Evolutionary conservation across 495 filamentous ascomycete genomes (phyloP), one percentile per base, ranked within the genome.

Genomic region (Talaromyces proteolyticus): DNA sequence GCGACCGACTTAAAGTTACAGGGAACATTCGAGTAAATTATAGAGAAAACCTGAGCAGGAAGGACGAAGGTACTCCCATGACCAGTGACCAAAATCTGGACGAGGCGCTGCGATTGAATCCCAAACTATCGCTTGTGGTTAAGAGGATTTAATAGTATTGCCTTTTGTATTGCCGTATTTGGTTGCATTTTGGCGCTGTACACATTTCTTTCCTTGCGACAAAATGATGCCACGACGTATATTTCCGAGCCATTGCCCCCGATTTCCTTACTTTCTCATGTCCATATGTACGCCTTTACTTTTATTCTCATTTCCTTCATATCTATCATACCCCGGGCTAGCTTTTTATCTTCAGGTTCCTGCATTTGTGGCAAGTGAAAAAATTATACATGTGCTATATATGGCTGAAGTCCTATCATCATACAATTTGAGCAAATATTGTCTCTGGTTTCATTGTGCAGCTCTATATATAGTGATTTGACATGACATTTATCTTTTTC

Each of bases 81-180:
- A 65, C 86, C 59, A 88, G 77, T 61, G 84, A 98, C 63, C 74
- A 83, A 42, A 91, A 96, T 63, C 66, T 98, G 47, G 82, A 87
- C 55, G 69, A 81, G 53, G 93, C 93, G 3, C 67, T 95, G 56
- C 77, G 84, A 58, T 73, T 89, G 59, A 95, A 95, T 67, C 82
- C 86, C 47, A 96, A 96, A 67, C 67, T 98, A 55, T 82, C 90
- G 22, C 70, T 98, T 87, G 82, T 53, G 88, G 92, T 49, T 80
- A 82, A 53, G 71, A 77, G 51, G 70, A 64, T 54, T 76, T 61
- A 72, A 63, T 36, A 49, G 16, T 50, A 43, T 37, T 58, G 44
- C 57, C 53, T 50, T 52, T 49, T 55, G 48, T 52, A 8, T 56
- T 52, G 36, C 17, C n/a, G 5, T 51, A 44, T 44, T 39, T 37